phyloP scores from a whole-genome alignment of 257 asterid genomes.

The Petunia secreta region DNA sequence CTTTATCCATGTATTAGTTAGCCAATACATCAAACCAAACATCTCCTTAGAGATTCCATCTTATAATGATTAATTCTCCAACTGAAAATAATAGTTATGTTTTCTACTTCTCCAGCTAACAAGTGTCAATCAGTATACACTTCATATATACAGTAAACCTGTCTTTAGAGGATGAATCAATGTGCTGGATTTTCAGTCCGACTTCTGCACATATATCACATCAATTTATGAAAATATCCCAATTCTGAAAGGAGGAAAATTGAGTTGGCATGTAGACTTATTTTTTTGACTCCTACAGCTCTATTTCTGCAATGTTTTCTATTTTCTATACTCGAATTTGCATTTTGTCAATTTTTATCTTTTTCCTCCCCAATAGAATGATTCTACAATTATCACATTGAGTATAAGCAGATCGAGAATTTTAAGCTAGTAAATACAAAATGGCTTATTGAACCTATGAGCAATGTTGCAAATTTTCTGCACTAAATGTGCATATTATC shows the following conservation, averaged over 20 bases:
- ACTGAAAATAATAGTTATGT: not conserved
- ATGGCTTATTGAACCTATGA: too few relatives aligned
- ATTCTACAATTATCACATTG: too few relatives aligned
- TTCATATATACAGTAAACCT: not conserved
- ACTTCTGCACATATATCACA: constrained; percentile 28
- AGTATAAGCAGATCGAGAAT: too few relatives aligned
- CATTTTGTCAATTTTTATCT: not conserved
- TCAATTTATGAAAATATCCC: constrained; percentile 18
- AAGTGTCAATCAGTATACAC: not conserved
- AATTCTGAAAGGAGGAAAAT: not conserved
- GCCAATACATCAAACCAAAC: too few relatives aligned
- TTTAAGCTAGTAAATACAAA: too few relatives aligned
- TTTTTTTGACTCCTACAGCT: constrained; percentile 32
- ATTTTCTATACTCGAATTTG: not conserved
- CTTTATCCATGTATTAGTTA: too few relatives aligned
- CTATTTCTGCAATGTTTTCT: constrained; percentile 12
- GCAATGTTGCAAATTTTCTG: too few relatives aligned
- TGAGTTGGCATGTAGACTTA: not conserved
- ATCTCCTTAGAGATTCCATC: not conserved
- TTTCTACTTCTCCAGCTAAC: not conserved
- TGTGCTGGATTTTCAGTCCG: constrained; percentile 48
- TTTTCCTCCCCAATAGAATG: too few relatives aligned
- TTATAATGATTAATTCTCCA: not conserved
- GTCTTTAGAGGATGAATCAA: constrained; percentile 60
- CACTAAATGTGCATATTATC: too few relatives aligned